Percentiles rank a stretch among this genome's conserved stretches.
These are phyloP conservation scores for Yarrowia hollandica DNA, from an alignment of 805 yeast genomes.

Conservation along the genomic window DNA sequence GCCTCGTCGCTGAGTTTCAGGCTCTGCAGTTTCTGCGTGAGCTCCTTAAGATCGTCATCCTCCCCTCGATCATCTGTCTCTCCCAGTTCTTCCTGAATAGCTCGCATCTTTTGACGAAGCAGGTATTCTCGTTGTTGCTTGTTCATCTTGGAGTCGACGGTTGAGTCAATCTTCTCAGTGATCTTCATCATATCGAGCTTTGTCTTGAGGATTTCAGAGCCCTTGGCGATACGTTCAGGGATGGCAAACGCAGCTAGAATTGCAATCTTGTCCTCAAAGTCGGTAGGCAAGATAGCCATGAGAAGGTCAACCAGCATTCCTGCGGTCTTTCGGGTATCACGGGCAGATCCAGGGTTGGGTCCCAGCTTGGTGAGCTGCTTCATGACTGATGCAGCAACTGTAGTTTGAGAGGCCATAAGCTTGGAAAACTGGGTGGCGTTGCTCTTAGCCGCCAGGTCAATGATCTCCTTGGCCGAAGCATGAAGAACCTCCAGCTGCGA, in stretches of 20 bases:
- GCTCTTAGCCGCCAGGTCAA: conserved; percentile 29
- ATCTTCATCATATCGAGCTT: conserved; percentile 30
- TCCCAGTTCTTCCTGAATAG: conserved; percentile 36
- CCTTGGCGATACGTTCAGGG: conserved; percentile 36
- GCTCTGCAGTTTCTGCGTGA: conserved; percentile 37
- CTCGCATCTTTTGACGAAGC: conserved; percentile 36
- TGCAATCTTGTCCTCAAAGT: conserved; percentile 37
- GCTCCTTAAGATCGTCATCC: conserved; percentile 42
- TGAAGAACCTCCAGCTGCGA: conserved; percentile 30
- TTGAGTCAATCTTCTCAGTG: conserved; percentile 29
- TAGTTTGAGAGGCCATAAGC: conserved; percentile 4
- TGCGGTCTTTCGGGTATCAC: conserved; percentile 34
- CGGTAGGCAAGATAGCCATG: conserved; percentile 42
- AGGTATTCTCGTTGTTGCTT: conserved; percentile 39
- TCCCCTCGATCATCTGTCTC: conserved; percentile 37
- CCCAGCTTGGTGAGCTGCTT: conserved; percentile 30
- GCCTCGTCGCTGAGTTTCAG: conserved; percentile 41
- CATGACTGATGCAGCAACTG: conserved; percentile 30
- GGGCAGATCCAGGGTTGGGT: conserved; percentile 1
- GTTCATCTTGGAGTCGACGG: conserved; percentile 25
- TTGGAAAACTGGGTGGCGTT: conserved; percentile 11
- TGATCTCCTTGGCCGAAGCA: conserved; percentile 32
- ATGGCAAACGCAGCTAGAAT: conserved; percentile 38
- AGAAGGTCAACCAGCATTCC: conserved; percentile 42
- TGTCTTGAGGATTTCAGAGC: conserved; percentile 32